Percentiles rank a stretch among this genome's conserved stretches.
Evolutionary conservation across 768 basidiomycete species (phyloP).

Genomic region (Piloderma croceum): DNA sequence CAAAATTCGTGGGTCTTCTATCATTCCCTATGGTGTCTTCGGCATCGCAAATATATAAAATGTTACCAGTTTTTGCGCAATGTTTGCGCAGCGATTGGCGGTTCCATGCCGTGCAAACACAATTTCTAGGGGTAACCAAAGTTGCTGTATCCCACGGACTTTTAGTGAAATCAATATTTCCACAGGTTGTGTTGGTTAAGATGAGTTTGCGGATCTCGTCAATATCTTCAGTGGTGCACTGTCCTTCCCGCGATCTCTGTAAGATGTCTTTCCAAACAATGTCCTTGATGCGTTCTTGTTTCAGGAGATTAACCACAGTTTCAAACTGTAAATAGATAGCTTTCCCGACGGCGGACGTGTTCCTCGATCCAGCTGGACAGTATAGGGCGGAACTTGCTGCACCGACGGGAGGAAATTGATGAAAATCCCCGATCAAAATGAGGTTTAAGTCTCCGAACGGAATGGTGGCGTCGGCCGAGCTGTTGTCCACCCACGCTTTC

Average conservation of each 20-base stretch:
- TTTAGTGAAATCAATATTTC: conserved; percentile 10
- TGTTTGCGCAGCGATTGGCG: conserved; percentile 14
- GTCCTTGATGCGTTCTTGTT: conserved; percentile 31
- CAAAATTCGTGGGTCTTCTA: conserved; percentile 1
- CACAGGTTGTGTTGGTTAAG: conserved; percentile 9
- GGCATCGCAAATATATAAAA: conserved; percentile 20
- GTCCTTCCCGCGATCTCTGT: conserved; percentile 18
- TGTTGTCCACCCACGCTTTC: background rate
- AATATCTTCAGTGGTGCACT: conserved; percentile 18
- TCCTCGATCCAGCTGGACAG: background rate
- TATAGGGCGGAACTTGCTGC: background rate
- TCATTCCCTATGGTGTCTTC: conserved; percentile 16
- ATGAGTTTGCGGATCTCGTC: conserved; percentile 20
- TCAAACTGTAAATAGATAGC: conserved; percentile 23
- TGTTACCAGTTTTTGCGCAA: conserved; percentile 11
- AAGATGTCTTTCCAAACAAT: conserved; percentile 27
- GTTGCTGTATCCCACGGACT: conserved; percentile 19
- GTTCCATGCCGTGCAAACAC: conserved; percentile 25
- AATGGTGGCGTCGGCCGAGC: background rate
- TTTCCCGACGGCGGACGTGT: conserved; percentile 10
- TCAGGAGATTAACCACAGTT: conserved; percentile 26
- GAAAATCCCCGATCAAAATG: conserved; percentile 29
- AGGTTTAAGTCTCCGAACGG: conserved; percentile 22
- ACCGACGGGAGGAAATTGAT: conserved; percentile 22
- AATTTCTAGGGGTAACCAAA: conserved; percentile 28